A percentile compares a stretch with the other conserved stretches of the same genome.
phyloP scores from a whole-genome alignment of 805 yeast genomes.

The Dipodascus geniculatus region DNA sequence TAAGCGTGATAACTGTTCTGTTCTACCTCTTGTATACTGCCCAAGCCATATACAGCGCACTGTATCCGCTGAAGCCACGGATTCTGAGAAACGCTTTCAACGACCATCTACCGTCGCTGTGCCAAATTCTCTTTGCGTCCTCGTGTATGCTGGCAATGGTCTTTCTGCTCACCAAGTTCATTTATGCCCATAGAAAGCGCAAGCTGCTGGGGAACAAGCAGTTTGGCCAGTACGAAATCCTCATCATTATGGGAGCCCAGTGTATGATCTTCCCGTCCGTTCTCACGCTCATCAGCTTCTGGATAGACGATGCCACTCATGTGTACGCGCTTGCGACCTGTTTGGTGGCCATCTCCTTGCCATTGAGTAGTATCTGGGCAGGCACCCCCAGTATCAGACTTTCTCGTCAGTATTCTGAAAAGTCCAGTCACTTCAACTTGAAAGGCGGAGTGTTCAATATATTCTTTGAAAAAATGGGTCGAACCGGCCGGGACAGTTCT shows the following conservation, averaged over 20 bases:
- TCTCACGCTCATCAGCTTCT: constrained; percentile 51
- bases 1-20: constrained; percentile 41
- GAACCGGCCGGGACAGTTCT: too few relatives aligned
- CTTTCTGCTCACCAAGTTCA: constrained; percentile 52
- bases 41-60: constrained; percentile 31
- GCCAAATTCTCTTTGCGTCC: constrained; percentile 48
- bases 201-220: constrained; percentile 68
- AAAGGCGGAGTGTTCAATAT: background rate
- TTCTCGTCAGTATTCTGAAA: background rate
- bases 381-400: background rate
- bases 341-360: background rate
- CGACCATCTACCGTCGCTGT: constrained; percentile 20
- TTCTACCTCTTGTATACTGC: constrained; percentile 51
- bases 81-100: constrained; percentile 36
- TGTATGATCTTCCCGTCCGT: constrained; percentile 71
- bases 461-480: background rate
- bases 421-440: background rate
- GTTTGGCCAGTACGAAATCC: constrained; percentile 69
- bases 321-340: constrained; percentile 41
- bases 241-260: constrained; percentile 72
- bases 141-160: constrained; percentile 54
- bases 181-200: constrained; percentile 59
- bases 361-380: background rate
- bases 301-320: constrained; percentile 68
- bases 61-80: constrained; percentile 31